These are phyloP conservation scores for Aspergillus luchuensis DNA, from an alignment of 2,329 filamentous ascomycete species.

Conservation along the genomic window DNA sequence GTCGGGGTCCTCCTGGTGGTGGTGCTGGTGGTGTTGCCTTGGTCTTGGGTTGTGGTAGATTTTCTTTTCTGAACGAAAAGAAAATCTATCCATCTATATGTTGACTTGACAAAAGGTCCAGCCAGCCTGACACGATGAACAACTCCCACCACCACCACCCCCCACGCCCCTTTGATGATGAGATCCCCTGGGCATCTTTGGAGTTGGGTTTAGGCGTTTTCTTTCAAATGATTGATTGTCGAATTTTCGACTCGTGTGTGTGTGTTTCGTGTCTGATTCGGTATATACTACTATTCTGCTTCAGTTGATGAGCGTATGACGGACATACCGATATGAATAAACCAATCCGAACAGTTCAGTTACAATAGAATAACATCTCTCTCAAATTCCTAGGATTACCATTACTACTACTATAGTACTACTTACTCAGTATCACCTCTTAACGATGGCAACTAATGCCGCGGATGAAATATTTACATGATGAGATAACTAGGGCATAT, in stretches of 20 bases:
- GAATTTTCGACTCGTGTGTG: constrained; percentile 22
- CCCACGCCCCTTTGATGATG: constrained; percentile 19
- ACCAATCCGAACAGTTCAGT: constrained; percentile 31
- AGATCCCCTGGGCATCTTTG: constrained; percentile 40
- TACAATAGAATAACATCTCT: constrained; percentile 19
- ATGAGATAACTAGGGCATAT: background rate
- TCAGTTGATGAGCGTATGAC: constrained; percentile 35
- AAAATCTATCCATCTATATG: too few species aligned
- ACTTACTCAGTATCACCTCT: background rate
- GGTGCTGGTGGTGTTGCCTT: background rate
- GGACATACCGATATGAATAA: constrained; percentile 29
- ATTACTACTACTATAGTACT: background rate
- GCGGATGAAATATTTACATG: background rate
- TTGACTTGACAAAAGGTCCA: constrained; percentile 5
- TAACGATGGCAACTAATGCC: background rate
- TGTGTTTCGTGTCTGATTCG: constrained; percentile 8
- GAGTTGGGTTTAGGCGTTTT: constrained; percentile 41
- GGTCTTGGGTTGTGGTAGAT: background rate
- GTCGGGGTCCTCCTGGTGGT: background rate
- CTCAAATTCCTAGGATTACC: background rate
- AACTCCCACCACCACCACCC: too few species aligned
- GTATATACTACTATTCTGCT: constrained; percentile 23
- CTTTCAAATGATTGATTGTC: constrained; percentile 14
- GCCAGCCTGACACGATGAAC: constrained; percentile 4
- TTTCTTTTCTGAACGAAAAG: background rate